Base-by-base conservation (phyloP, 2,329 filamentous ascomycete species). In the Colletotrichum euphorbiae region DNA sequence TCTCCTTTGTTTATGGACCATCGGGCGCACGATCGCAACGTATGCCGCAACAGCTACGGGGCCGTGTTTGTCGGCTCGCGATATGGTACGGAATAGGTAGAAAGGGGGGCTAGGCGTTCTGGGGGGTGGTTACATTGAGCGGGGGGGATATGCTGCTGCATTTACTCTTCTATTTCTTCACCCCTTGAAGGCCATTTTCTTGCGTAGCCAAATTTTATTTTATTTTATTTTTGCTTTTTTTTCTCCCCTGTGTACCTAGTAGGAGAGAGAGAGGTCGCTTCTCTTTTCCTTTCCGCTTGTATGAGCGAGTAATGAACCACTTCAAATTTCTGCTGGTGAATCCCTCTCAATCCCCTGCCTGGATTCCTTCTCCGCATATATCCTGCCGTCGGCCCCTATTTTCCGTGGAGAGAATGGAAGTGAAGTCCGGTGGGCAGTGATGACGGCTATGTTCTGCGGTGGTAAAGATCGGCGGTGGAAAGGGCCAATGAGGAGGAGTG, bases 51-150 rank as follows among this genome's bases (percentile, higher is more conserved):
- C 6, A 28, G 28, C 12, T 43, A 24, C n/a, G n/a, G 51, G 51
- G 51, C 33, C 17, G 42, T 46, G 42, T 58, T 38, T 46, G 40
- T 42, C 42, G 28, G 56, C 21, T 59, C 56, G 56, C 56, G 43
- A 59, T 31, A 24, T 46, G 31, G 28, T 59, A 59, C 56, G 28
- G 42, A 59, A 50, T 59, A 50, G 45, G 56, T 59, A 59, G 56
- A 59, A 59, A 59, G 56, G 19, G 56, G 56, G 31, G 56, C 48
- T 4, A 31, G 45, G 45, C 45, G 43, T 59, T 59, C 36, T 6
- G 36, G 36, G 36, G 51, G 31, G 13, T 11, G 31, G 56, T 40
- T 59, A 59, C 56, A 59, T 59, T 50, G 56, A 31, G 42, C 42
- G 33, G 40, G 43, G 43, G 43, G 42, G 17, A n/a, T 17, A 11